Conservation (phyloP, 257 asterid species). For the Sherardia arvensis region DNA sequence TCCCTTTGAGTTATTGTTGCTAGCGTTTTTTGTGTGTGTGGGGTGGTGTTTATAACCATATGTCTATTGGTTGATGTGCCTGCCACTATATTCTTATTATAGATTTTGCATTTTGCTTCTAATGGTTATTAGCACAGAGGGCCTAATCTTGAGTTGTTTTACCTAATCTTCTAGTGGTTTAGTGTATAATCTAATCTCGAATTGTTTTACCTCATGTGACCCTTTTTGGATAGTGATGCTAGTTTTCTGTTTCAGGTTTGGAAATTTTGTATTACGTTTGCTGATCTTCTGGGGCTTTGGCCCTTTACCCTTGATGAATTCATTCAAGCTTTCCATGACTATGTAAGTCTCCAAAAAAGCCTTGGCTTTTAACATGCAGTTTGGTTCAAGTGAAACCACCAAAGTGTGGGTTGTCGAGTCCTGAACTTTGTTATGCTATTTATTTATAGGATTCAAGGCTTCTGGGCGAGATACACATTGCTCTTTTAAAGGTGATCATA, state of each 20-base stretch:
- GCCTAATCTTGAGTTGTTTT: neutral
- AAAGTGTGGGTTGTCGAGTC: neutral
- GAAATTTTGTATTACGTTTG: conserved; percentile 91
- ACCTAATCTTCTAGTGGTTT: too few relatives aligned
- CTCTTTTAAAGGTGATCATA: conserved; percentile 65
- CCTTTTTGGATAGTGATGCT: conserved; percentile 4
- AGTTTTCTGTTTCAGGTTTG: conserved; percentile 57
- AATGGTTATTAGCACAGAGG: neutral
- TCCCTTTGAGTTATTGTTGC: neutral
- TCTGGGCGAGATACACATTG: conserved; percentile 74
- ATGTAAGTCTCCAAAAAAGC: conserved; percentile 45
- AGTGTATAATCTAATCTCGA: neutral
- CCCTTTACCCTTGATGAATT: conserved; percentile 96
- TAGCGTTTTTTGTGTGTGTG: too few relatives aligned
- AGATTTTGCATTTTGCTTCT: neutral
- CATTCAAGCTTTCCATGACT: conserved; percentile 86
- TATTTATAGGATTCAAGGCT: conserved; percentile 79
- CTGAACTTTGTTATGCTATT: conserved; percentile 10
- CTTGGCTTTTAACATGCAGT: conserved; percentile 7
- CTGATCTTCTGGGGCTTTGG: conserved; percentile 97
- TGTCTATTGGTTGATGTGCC: neutral
- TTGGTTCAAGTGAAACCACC: neutral
- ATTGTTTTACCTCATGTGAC: neutral
- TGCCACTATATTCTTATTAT: neutral
- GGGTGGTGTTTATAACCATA: neutral